These are phyloP conservation scores for Tricholoma matsutake DNA, from an alignment of 768 basidiomycete genomes.

Conservation along the genomic window DNA sequence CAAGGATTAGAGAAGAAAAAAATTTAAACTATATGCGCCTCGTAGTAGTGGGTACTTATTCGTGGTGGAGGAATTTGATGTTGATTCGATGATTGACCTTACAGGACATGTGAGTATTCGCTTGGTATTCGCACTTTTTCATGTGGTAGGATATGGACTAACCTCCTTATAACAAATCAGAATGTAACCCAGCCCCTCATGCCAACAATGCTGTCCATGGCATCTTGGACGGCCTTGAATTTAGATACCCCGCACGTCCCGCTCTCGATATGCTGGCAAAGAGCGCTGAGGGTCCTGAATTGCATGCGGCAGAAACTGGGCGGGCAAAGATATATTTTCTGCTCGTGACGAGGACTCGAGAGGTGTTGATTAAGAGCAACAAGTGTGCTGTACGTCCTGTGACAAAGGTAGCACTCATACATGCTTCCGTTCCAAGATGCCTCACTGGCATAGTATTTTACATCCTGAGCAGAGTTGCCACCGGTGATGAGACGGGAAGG, in stretches of 20 bases:
- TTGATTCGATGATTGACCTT: background rate
- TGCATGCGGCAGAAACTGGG: conserved; percentile 36
- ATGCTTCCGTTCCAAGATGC: conserved; percentile 42
- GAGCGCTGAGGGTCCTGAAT: conserved; percentile 53
- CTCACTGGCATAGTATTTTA: conserved; percentile 29
- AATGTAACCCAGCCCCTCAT: conserved; percentile 22
- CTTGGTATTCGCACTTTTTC: too few species aligned
- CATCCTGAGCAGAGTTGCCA: conserved; percentile 8
- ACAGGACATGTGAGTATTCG: background rate
- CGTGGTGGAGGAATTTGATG: background rate
- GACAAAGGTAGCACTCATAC: conserved; percentile 69
- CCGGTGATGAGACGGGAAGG: conserved; percentile 49
- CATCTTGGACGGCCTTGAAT: conserved; percentile 40
- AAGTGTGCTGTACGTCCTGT: conserved; percentile 38
- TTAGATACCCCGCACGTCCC: conserved; percentile 52
- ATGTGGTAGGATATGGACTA: background rate
- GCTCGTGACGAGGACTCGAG: conserved; percentile 55
- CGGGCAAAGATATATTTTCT: conserved; percentile 55
- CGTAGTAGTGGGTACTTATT: too few species aligned
- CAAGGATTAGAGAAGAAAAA: too few species aligned
- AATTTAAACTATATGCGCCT: too few species aligned
- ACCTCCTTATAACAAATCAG: conserved; percentile 1
- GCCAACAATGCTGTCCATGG: conserved; percentile 34
- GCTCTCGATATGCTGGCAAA: conserved; percentile 67
- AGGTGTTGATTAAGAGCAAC: conserved; percentile 57